Percentiles rank a stretch among this genome's conserved stretches.
phyloP scores from a whole-genome alignment of 2,329 filamentous ascomycete genomes.

The Lasiodiplodia theobromae region DNA sequence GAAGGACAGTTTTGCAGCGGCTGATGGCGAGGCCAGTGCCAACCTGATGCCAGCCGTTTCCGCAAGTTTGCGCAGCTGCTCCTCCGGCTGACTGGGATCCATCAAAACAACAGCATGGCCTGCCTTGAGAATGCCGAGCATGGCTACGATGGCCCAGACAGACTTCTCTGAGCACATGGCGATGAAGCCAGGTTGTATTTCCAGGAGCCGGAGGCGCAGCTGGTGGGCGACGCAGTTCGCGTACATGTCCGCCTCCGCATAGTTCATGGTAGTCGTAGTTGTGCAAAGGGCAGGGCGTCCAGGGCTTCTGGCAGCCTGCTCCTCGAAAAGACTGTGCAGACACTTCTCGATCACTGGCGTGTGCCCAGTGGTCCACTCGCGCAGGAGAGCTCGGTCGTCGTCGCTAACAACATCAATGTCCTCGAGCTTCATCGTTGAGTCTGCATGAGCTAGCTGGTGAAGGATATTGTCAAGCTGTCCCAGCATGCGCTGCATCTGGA shows the following conservation, averaged over 20 bases:
- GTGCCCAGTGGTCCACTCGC: slow-evolving; percentile 50
- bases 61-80: slow-evolving; percentile 32
- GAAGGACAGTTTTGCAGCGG: not conserved
- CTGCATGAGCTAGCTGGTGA: slow-evolving; percentile 1
- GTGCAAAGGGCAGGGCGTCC: slow-evolving; percentile 59
- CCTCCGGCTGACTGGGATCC: slow-evolving; percentile 43
- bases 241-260: no score
- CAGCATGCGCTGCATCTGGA: slow-evolving; percentile 1
- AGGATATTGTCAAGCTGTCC: slow-evolving; percentile 15
- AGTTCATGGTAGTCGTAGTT: slow-evolving; percentile 54
- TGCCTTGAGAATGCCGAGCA: slow-evolving; percentile 47
- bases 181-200: slow-evolving; percentile 48
- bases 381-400: not conserved
- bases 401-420: not conserved
- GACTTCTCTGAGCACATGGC: slow-evolving; percentile 12
- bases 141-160: slow-evolving; percentile 42
- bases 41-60: slow-evolving; percentile 30
- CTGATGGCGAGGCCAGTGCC: slow-evolving; percentile 31
- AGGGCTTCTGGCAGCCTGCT: slow-evolving; percentile 42
- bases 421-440: not conserved
- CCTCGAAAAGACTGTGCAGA: slow-evolving; percentile 37
- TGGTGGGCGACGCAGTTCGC: no score
- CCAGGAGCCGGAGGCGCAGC: no score
- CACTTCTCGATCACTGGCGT: slow-evolving; percentile 54
- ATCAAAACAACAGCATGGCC: slow-evolving; percentile 35